Conservation (phyloP, 805 yeast genomes). For the Sugiyamaella chiloensis region DNA sequence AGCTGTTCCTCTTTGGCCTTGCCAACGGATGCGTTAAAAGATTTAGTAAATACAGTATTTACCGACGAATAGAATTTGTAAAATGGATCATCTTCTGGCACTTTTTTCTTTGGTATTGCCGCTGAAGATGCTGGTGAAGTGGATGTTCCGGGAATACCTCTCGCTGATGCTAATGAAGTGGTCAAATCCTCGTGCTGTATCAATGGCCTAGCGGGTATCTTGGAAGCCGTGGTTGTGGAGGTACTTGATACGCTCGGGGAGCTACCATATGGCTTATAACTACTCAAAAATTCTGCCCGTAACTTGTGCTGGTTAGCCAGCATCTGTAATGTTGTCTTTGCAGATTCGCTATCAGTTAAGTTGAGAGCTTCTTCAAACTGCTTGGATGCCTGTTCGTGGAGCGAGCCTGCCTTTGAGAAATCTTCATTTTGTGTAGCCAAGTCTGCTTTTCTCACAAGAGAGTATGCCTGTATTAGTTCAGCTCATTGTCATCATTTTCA, state of each 20-base stretch:
- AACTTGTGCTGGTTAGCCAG: slow-evolving; percentile 31
- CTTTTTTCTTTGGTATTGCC: slow-evolving; percentile 8
- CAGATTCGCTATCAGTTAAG: slow-evolving; percentile 26
- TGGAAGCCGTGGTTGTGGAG: neutral
- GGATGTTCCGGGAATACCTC: slow-evolving; percentile 23
- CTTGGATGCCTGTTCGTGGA: slow-evolving; percentile 39
- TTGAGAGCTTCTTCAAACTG: slow-evolving; percentile 32
- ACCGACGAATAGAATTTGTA: slow-evolving; percentile 23
- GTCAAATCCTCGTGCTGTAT: slow-evolving; percentile 20
- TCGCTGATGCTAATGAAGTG: slow-evolving; percentile 28
- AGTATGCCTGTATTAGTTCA: slow-evolving; percentile 48
- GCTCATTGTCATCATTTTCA: neutral
- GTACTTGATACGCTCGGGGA: neutral
- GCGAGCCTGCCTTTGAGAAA: slow-evolving; percentile 39
- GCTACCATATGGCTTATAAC: neutral
- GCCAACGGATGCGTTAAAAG: slow-evolving; percentile 20
- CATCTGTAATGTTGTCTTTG: slow-evolving; percentile 32
- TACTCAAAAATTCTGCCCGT: slow-evolving; percentile 31
- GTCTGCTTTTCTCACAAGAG: slow-evolving; percentile 53
- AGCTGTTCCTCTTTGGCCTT: slow-evolving; percentile 17
- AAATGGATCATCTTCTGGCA: slow-evolving; percentile 26
- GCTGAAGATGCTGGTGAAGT: slow-evolving; percentile 7
- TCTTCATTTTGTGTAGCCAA: slow-evolving; percentile 43
- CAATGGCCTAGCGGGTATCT: neutral
- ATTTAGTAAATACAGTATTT: slow-evolving; percentile 17